Conservation (phyloP, 352 stramenopile genomes). For the Globisporangium okanoganense region DNA sequence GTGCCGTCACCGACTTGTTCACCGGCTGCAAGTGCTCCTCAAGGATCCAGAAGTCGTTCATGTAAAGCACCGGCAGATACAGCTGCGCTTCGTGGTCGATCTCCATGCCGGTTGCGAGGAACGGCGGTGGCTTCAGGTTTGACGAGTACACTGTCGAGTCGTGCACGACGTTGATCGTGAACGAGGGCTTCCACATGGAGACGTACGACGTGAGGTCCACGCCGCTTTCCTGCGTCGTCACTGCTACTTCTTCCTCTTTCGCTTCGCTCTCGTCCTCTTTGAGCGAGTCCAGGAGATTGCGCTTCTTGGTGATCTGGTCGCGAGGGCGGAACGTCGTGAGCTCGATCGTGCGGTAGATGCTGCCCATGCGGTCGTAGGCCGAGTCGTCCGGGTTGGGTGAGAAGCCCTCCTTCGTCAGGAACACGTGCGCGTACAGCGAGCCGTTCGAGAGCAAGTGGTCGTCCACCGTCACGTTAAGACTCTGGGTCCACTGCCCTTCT, state of each 20-base stretch:
- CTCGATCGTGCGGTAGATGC: slow-evolving; percentile 52
- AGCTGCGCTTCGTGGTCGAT: slow-evolving; percentile 47
- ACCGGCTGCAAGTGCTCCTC: slow-evolving; percentile 84
- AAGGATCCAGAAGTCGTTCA: slow-evolving; percentile 95
- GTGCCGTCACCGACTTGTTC: slow-evolving; percentile 80
- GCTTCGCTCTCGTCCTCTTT: slow-evolving; percentile 15
- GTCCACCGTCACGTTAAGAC: slow-evolving; percentile 76
- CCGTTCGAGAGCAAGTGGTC: slow-evolving; percentile 64
- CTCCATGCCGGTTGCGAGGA: slow-evolving; percentile 56
- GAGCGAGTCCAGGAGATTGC: slow-evolving; percentile 53
- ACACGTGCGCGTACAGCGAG: slow-evolving; percentile 84
- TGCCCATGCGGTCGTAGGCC: slow-evolving; percentile 50
- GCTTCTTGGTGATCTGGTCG: slow-evolving; percentile 69
- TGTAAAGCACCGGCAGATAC: slow-evolving; percentile 90
- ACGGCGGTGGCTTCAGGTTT: slow-evolving; percentile 54
- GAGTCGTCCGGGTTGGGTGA: slow-evolving; percentile 65
- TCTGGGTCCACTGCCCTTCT: slow-evolving; percentile 40
- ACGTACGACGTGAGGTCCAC: slow-evolving; percentile 46
- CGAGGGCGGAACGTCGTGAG: slow-evolving; percentile 77
- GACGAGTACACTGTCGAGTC: slow-evolving; percentile 67
- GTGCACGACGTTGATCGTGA: slow-evolving; percentile 68
- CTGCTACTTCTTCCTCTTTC: slow-evolving; percentile 5
- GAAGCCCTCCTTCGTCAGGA: slow-evolving; percentile 66
- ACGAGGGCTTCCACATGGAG: slow-evolving; percentile 76
- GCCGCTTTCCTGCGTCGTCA: slow-evolving; percentile 8